phyloP scores from a whole-genome alignment of 2,329 filamentous ascomycete genomes.

The Venturia carpophila region DNA sequence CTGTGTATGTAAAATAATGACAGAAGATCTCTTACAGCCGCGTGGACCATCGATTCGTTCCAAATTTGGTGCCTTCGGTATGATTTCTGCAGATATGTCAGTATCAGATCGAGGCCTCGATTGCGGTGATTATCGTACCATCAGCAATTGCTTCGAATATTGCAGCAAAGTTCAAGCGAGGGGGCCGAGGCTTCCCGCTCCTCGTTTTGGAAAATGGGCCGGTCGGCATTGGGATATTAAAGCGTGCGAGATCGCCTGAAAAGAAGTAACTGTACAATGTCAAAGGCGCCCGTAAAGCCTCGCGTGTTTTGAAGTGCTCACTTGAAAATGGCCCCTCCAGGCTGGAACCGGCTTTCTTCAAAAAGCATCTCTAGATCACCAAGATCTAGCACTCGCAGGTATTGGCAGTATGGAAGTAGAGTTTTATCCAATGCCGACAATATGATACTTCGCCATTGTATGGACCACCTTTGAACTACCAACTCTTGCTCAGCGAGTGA shows the following conservation, averaged over 20 bases:
- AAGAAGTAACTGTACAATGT: constrained; percentile 41
- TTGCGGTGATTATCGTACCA: constrained; percentile 28
- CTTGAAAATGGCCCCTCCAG: constrained; percentile 47
- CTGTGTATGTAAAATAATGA: background rate
- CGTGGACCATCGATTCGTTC: constrained; percentile 51
- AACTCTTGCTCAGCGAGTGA: constrained; percentile 38
- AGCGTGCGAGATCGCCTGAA: constrained; percentile 38
- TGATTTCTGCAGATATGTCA: constrained; percentile 33
- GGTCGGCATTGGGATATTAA: constrained; percentile 31
- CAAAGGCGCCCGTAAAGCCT: background rate
- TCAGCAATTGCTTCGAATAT: constrained; percentile 44
- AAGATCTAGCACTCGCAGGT: constrained; percentile 57
- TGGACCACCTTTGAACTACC: constrained; percentile 50
- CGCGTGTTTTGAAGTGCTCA: constrained; percentile 27
- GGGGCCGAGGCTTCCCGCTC: constrained; percentile 27
- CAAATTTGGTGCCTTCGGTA: constrained; percentile 45
- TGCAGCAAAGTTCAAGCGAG: constrained; percentile 28
- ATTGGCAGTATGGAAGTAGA: constrained; percentile 60
- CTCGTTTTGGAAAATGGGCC: constrained; percentile 22
- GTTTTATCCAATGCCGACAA: constrained; percentile 56
- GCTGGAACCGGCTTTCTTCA: constrained; percentile 47
- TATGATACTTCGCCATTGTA: constrained; percentile 61
- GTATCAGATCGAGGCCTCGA: constrained; percentile 18
- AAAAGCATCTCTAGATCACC: constrained; percentile 54
- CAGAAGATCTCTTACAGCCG: constrained; percentile 24